Evolutionary conservation across 495 filamentous ascomycete genomes (phyloP).

Genomic region (Penicillium steckii): DNA sequence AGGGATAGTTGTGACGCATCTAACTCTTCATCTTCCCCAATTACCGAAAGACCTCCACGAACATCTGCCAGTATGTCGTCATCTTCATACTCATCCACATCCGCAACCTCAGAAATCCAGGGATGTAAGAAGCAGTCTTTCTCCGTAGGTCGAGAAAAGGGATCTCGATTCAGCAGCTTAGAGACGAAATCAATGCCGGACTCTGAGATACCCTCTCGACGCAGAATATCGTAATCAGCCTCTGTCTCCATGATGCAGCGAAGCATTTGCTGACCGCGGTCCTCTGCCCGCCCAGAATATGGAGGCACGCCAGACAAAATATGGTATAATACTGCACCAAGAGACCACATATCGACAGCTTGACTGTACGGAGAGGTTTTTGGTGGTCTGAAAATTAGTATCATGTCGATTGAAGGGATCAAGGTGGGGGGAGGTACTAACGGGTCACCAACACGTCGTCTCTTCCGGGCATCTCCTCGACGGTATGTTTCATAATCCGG

Average conservation of each 20-base stretch:
- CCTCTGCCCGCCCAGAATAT: slow-evolving; percentile 64
- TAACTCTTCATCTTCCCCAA: slow-evolving; percentile 49
- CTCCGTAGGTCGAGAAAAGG: slow-evolving; percentile 65
- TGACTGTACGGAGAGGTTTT: slow-evolving; percentile 71
- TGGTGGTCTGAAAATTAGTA: slow-evolving; percentile 34
- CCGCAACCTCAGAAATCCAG: slow-evolving; percentile 59
- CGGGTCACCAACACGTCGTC: slow-evolving; percentile 50
- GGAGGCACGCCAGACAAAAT: slow-evolving; percentile 73
- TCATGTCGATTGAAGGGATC: not conserved
- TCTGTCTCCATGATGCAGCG: slow-evolving; percentile 75
- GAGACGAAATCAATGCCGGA: slow-evolving; percentile 69
- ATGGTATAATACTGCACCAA: slow-evolving; percentile 87
- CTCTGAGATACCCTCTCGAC: slow-evolving; percentile 54
- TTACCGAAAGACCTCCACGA: slow-evolving; percentile 43
- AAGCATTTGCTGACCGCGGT: slow-evolving; percentile 63
- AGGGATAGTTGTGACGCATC: slow-evolving; percentile 66
- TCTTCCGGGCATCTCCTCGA: slow-evolving; percentile 45
- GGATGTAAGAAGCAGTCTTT: slow-evolving; percentile 59
- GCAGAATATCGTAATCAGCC: slow-evolving; percentile 60
- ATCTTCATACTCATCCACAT: slow-evolving; percentile 45
- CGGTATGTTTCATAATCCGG: slow-evolving; percentile 66
- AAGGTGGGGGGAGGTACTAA: slow-evolving; percentile 22
- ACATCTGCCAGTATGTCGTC: slow-evolving; percentile 51
- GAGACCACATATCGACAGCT: slow-evolving; percentile 91
- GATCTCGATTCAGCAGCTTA: slow-evolving; percentile 72